Evolutionary conservation across 2,329 filamentous ascomycete genomes (phyloP), one percentile per base, ranked within the genome.

Genomic region (Hymenoscyphus fructigenus): DNA sequence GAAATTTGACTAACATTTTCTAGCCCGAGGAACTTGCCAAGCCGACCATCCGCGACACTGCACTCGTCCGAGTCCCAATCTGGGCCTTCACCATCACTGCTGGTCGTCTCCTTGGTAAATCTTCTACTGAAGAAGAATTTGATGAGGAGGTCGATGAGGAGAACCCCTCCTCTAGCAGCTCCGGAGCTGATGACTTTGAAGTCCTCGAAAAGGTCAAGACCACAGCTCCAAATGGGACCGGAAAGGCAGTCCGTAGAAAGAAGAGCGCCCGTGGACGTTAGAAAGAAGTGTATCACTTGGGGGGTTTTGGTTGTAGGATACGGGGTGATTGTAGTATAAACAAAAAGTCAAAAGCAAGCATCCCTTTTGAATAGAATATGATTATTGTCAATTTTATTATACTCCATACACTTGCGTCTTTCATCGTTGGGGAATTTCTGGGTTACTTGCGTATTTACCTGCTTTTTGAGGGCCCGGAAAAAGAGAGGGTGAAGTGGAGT

Each of bases 1-100:
- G 60, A 50, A 67, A 47, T 9, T 26, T 26, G n/a, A 67, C 68
- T 68, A 67, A 71, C 60, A 61, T 53, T 36, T n/a, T 15, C 10
- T 68, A 94, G 91, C 87, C 87, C 74, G 86, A 93, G 66, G 92
- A 97, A 76, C 88, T 99, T 66, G 83, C 85, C 56, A 81, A 84
- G 69, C 95, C 95, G 0, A 91, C 89, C 2, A 80, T 97, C 76
- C 85, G 80, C 68, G 91, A 98, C 75, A 99, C 95, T 0, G 88
- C 93, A 66, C 84, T 98, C 56, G 86, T 91, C 77, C 89, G 90
- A 61, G 80, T 96, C 5, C 95, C 95, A 0, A 75, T 88, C 62
- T 96, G 89, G 85, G 75, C 86, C 64, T 95, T 90, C 80, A 82
- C 78, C 61, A 80, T 81, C 65, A 84, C 83, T 5, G 68, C 84